Evolutionary conservation across 176 grass and related monocot genomes (phyloP).

Genomic region (Metroxylon sagu): DNA sequence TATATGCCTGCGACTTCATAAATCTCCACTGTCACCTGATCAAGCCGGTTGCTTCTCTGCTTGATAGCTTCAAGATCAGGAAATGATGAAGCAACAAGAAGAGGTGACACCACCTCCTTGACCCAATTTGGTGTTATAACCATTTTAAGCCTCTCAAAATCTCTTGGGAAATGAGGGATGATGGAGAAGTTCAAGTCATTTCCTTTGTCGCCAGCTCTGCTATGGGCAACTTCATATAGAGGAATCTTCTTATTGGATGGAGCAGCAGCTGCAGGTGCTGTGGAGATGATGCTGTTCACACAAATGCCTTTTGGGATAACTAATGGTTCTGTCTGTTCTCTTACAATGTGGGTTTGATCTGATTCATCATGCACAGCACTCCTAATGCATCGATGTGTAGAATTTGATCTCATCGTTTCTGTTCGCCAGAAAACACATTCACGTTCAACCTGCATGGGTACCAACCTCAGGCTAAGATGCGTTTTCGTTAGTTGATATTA

Average conservation of each 20-base stretch:
- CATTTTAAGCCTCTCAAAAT: slow-evolving; percentile 43
- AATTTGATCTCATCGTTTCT: slow-evolving; percentile 35
- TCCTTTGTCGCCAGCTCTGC: slow-evolving; percentile 74
- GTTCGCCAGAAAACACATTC: slow-evolving; percentile 51
- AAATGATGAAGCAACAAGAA: slow-evolving; percentile 45
- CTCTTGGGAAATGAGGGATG: slow-evolving; percentile 58
- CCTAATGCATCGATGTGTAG: slow-evolving; percentile 14
- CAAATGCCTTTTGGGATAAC: slow-evolving; percentile 5
- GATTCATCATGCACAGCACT: slow-evolving; percentile 7
- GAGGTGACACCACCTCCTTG: slow-evolving; percentile 49
- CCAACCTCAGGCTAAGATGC: too few species aligned
- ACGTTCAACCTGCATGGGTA: slow-evolving; percentile 43
- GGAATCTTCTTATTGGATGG: slow-evolving; percentile 42
- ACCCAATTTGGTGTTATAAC: slow-evolving; percentile 65
- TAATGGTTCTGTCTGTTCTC: slow-evolving; percentile 4
- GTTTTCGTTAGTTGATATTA: too few species aligned
- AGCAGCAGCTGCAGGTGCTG: slow-evolving; percentile 18
- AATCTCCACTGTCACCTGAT: slow-evolving; percentile 58
- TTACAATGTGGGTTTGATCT: neutral
- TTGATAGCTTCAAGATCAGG: slow-evolving; percentile 11
- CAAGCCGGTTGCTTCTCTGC: slow-evolving; percentile 20
- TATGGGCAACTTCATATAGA: slow-evolving; percentile 69
- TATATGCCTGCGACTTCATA: slow-evolving; percentile 64
- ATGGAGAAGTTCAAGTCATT: slow-evolving; percentile 87
- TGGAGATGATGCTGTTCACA: neutral